These are phyloP conservation scores for Cryptococcus sp. DNA, from an alignment of 1,284 basidiomycete species.

Conservation along the genomic window DNA sequence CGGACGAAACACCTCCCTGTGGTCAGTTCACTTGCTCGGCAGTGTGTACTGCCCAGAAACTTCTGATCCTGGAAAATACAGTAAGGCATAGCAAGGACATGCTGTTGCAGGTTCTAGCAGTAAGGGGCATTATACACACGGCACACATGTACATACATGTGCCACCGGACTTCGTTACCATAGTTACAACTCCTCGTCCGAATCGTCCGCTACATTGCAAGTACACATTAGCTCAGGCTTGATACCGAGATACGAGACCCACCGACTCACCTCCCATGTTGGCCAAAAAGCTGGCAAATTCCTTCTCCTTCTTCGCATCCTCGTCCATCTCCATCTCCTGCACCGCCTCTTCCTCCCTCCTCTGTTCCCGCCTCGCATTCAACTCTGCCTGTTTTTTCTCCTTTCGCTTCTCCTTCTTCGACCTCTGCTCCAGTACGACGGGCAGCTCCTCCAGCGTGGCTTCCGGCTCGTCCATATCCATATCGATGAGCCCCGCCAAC, in stretches of 20 bases:
- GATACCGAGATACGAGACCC: background rate
- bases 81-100: too few species aligned
- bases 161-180: too few species aligned
- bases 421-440: background rate
- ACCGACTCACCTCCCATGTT: conserved; percentile 40
- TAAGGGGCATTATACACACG: too few species aligned
- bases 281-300: conserved; percentile 49
- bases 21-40: too few species aligned
- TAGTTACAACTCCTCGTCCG: conserved; percentile 28
- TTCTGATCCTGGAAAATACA: too few species aligned
- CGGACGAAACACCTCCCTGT: too few species aligned
- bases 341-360: conserved; percentile 12
- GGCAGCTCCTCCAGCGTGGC: conserved; percentile 13
- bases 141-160: too few species aligned
- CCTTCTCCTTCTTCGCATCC: conserved; percentile 43
- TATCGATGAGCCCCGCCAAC: conserved; percentile 40
- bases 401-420: conserved; percentile 4
- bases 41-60: too few species aligned
- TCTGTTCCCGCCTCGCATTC: conserved; percentile 23
- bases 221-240: background rate
- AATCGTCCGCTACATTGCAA: conserved; percentile 17
- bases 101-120: too few species aligned
- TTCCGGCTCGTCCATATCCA: conserved; percentile 35
- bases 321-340: conserved; percentile 27
- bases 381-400: conserved; percentile 20